Percentiles rank a stretch among this genome's conserved stretches.
Evolutionary conservation across 1,284 basidiomycete genomes (phyloP).

Genomic region (Naganishia liquefaciens): DNA sequence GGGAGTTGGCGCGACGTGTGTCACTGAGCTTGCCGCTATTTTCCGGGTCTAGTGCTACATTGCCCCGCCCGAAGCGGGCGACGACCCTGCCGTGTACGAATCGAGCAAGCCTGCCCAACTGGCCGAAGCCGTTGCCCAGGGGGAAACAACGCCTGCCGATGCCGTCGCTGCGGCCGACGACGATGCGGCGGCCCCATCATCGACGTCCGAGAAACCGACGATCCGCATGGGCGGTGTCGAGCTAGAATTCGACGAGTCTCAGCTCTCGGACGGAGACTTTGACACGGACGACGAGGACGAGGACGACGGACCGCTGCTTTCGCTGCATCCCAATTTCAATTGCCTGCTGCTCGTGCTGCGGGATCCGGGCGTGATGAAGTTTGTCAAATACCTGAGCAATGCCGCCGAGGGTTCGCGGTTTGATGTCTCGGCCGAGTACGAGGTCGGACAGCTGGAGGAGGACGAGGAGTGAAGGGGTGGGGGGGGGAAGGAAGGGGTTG

Average conservation of each 20-base stretch:
- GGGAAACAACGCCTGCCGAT: constrained; percentile 39
- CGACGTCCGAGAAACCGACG: constrained; percentile 33
- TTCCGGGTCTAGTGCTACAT: constrained; percentile 95
- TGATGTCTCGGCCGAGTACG: constrained; percentile 87
- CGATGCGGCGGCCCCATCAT: constrained; percentile 41
- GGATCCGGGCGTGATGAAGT: constrained; percentile 89
- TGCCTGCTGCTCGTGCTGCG: constrained; percentile 83
- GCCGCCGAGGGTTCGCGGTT: constrained; percentile 81
- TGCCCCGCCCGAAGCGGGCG: constrained; percentile 87
- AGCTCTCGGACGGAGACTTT: constrained; percentile 53
- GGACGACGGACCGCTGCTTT: constrained; percentile 82
- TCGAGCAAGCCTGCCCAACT: constrained; percentile 56
- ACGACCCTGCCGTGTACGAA: constrained; percentile 91
- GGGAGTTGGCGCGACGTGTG: too few species aligned
- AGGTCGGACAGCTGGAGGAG: constrained; percentile 62
- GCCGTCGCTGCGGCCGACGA: constrained; percentile 34
- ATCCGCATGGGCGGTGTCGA: constrained; percentile 48
- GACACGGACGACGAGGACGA: constrained; percentile 60
- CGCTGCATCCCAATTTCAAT: constrained; percentile 88
- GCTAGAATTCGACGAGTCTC: constrained; percentile 54
- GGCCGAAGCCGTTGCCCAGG: constrained; percentile 48
- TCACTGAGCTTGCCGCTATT: too few species aligned
- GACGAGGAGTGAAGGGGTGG: constrained; percentile 52
- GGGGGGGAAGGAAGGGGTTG: background rate
- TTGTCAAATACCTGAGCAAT: constrained; percentile 90